Conservation (phyloP, 2,329 filamentous ascomycete genomes). For the Apiospora hydei region DNA sequence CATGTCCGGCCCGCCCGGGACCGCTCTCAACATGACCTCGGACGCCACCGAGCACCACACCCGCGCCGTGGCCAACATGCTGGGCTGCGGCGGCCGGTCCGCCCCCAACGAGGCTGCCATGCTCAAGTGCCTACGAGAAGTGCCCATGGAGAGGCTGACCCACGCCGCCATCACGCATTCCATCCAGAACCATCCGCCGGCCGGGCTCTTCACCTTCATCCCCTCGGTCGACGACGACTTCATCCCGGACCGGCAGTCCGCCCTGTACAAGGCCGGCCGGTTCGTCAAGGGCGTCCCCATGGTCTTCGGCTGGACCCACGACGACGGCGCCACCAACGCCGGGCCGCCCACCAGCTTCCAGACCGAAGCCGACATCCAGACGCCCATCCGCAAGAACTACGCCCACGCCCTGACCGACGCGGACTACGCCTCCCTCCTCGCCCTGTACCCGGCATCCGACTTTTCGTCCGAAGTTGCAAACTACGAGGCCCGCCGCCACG, state of each 20-base stretch:
- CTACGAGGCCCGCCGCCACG: slow-evolving; percentile 25
- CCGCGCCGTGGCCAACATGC: slow-evolving; percentile 18
- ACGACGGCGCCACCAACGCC: slow-evolving; percentile 39
- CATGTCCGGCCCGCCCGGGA: slow-evolving; percentile 52
- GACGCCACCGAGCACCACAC: slow-evolving; percentile 6
- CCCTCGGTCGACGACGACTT: slow-evolving; percentile 49
- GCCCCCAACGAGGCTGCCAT: slow-evolving; percentile 26
- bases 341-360: slow-evolving; percentile 33
- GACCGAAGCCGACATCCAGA: slow-evolving; percentile 37
- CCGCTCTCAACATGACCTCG: slow-evolving; percentile 32
- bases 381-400: slow-evolving; percentile 30
- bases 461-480: slow-evolving; percentile 34
- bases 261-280: slow-evolving; percentile 34
- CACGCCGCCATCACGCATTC: slow-evolving; percentile 37
- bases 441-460: slow-evolving; percentile 36
- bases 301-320: slow-evolving; percentile 39
- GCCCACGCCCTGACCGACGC: slow-evolving; percentile 34
- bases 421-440: slow-evolving; percentile 36
- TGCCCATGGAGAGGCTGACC: slow-evolving; percentile 38
- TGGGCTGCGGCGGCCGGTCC: neutral
- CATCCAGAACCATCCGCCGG: slow-evolving; percentile 37
- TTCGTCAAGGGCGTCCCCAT: slow-evolving; percentile 34
- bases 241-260: slow-evolving; percentile 43
- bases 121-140: neutral
- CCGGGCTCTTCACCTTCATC: slow-evolving; percentile 29